Percentiles rank a stretch among this genome's conserved stretches.
These are phyloP conservation scores for Dipodascus geniculatus DNA, from an alignment of 805 yeast species.

Conservation along the genomic window DNA sequence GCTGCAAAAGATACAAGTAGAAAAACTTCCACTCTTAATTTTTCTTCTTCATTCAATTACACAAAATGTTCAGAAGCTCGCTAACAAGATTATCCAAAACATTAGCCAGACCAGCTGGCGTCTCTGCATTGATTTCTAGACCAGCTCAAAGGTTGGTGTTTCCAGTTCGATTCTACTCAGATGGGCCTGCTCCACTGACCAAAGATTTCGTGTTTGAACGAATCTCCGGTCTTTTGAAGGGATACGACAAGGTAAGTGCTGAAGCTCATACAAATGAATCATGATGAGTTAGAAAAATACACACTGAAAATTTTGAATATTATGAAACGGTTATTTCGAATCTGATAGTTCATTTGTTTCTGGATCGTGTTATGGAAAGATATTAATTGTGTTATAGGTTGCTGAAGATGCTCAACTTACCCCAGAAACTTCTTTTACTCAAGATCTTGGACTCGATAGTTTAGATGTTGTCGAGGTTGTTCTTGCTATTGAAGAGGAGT, in stretches of 20 bases:
- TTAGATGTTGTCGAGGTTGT: slow-evolving; percentile 91
- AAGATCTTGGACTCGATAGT: slow-evolving; percentile 80
- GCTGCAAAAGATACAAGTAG: not conserved
- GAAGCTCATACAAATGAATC: slow-evolving; percentile 13
- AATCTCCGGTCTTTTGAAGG: slow-evolving; percentile 62
- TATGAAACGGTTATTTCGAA: not conserved
- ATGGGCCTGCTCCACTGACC: slow-evolving; percentile 50
- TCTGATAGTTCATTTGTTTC: too few relatives aligned
- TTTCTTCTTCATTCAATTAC: not conserved
- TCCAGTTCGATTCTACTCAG: slow-evolving; percentile 37
- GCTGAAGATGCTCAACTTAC: slow-evolving; percentile 2
- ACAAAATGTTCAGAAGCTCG: slow-evolving; percentile 4
- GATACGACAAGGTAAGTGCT: slow-evolving; percentile 49
- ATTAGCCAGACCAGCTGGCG: slow-evolving; percentile 1
- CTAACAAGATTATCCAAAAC: slow-evolving; percentile 1
- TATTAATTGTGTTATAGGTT: too few relatives aligned
- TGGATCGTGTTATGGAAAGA: too few relatives aligned
- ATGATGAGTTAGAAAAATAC: slow-evolving; percentile 1
- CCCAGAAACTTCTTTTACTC: slow-evolving; percentile 25
- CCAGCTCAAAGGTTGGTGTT: slow-evolving; percentile 2
- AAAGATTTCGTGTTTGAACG: slow-evolving; percentile 73
- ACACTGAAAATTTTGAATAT: not conserved
- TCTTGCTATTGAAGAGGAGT: slow-evolving; percentile 92
- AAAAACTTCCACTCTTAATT: not conserved
- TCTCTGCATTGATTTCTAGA: not conserved